phyloP scores from a whole-genome alignment of 768 basidiomycete species.

The Suillus subluteus region DNA sequence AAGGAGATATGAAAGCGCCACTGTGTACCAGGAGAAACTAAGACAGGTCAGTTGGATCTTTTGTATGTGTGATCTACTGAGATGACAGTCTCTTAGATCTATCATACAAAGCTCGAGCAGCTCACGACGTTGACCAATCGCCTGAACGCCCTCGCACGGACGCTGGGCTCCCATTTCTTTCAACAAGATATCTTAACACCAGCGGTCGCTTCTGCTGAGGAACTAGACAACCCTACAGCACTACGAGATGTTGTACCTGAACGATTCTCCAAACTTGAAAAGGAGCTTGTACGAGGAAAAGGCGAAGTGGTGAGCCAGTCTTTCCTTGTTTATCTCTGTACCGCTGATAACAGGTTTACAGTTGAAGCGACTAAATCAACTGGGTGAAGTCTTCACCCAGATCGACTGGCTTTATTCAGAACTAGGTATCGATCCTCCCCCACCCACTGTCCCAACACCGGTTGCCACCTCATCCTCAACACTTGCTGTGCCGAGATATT shows the following conservation, averaged over 20 bases:
- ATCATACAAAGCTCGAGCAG: conserved; percentile 80
- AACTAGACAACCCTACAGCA: conserved; percentile 38
- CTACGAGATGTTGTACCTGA: conserved; percentile 80
- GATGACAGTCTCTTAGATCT: conserved; percentile 45
- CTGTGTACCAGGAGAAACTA: conserved; percentile 76
- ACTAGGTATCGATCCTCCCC: conserved; percentile 72
- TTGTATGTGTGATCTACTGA: conserved; percentile 1
- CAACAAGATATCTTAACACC: conserved; percentile 57
- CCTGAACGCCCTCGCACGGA: conserved; percentile 58
- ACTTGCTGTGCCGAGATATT: conserved; percentile 40
- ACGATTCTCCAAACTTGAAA: conserved; percentile 78
- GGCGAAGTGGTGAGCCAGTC: conserved; percentile 72
- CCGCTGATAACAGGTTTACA: conserved; percentile 30
- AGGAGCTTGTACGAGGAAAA: conserved; percentile 83
- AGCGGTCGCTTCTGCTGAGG: conserved; percentile 45
- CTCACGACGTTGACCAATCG: conserved; percentile 71
- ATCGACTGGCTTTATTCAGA: conserved; percentile 85
- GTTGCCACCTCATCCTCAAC: conserved; percentile 40
- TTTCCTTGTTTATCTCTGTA: conserved; percentile 8
- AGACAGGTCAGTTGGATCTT: conserved; percentile 59
- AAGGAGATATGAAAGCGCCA: conserved; percentile 65
- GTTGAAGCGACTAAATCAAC: conserved; percentile 68
- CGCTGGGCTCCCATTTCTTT: conserved; percentile 63
- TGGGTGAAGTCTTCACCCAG: conserved; percentile 68
- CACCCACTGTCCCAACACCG: conserved; percentile 48